phyloP scores from a whole-genome alignment of 176 grass and related monocot species.

The Puccinellia tenuiflora region DNA sequence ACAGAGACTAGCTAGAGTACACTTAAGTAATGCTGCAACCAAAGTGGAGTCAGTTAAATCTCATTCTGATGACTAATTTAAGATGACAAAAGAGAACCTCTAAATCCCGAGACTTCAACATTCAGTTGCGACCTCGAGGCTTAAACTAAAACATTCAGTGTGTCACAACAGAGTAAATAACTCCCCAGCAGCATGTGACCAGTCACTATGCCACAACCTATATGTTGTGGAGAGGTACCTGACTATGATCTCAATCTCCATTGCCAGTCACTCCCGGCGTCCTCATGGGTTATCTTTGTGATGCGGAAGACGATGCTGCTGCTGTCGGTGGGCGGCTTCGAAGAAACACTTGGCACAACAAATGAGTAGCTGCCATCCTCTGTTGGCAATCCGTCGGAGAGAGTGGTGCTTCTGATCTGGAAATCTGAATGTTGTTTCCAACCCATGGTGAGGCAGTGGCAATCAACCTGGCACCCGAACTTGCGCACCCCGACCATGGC shows the following conservation, averaged over 20 bases:
- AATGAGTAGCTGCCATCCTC: not conserved
- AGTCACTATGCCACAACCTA: not conserved
- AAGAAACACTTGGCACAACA: not conserved
- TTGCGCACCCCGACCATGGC: not conserved
- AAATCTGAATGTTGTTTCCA: not conserved
- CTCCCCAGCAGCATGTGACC: not conserved
- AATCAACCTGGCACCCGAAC: not conserved
- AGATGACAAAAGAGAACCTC: too few relatives aligned
- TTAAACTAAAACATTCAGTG: not conserved
- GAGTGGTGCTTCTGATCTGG: not conserved
- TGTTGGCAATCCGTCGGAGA: not conserved
- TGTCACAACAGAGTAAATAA: not conserved
- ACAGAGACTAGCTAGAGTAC: too few relatives aligned
- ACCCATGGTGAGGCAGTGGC: not conserved
- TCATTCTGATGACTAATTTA: too few relatives aligned
- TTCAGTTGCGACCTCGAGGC: not conserved
- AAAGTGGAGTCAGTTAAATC: too few relatives aligned
- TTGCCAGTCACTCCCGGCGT: not conserved
- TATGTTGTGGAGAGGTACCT: not conserved
- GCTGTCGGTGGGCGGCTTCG: not conserved
- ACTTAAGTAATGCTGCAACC: too few relatives aligned
- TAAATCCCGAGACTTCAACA: not conserved
- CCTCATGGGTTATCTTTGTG: not conserved
- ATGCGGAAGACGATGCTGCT: not conserved
- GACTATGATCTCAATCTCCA: not conserved